Conservation (phyloP, 768 basidiomycete genomes). For the Suillus clintonianus region DNA sequence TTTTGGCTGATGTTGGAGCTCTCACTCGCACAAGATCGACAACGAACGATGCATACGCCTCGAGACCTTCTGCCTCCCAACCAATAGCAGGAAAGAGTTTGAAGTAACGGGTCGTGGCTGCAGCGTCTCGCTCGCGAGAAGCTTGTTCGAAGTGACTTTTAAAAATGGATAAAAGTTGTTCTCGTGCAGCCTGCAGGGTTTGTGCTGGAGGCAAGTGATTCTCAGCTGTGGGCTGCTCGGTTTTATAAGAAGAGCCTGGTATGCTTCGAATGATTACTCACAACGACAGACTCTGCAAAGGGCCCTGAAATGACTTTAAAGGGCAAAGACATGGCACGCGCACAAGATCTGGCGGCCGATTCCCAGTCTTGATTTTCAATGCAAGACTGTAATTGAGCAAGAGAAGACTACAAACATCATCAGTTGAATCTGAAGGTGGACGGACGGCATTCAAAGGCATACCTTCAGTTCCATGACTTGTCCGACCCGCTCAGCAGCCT, state of each 20-base stretch:
- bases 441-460: slow-evolving; percentile 23
- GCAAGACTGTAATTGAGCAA: slow-evolving; percentile 52
- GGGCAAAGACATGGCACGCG: slow-evolving; percentile 86
- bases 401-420: slow-evolving; percentile 57
- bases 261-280: slow-evolving; percentile 39
- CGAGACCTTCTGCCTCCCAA: slow-evolving; percentile 89
- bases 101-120: slow-evolving; percentile 90
- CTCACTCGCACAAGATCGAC: slow-evolving; percentile 84
- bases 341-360: slow-evolving; percentile 87
- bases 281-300: slow-evolving; percentile 88
- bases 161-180: slow-evolving; percentile 77
- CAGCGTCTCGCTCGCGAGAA: slow-evolving; percentile 78
- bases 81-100: slow-evolving; percentile 96
- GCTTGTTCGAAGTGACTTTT: slow-evolving; percentile 80
- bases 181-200: slow-evolving; percentile 74
- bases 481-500: slow-evolving; percentile 88
- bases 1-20: slow-evolving; percentile 78
- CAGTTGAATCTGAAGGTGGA: slow-evolving; percentile 29
- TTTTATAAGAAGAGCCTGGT: slow-evolving; percentile 1
- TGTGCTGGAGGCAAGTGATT: slow-evolving; percentile 85
- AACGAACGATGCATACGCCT: slow-evolving; percentile 92
- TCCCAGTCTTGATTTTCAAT: slow-evolving; percentile 95
- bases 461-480: slow-evolving; percentile 97
- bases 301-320: slow-evolving; percentile 73
- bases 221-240: slow-evolving; percentile 81